Evolutionary conservation across 805 yeast genomes (phyloP), one percentile per base, ranked within the genome.

Genomic region (Starmera caribaea): DNA sequence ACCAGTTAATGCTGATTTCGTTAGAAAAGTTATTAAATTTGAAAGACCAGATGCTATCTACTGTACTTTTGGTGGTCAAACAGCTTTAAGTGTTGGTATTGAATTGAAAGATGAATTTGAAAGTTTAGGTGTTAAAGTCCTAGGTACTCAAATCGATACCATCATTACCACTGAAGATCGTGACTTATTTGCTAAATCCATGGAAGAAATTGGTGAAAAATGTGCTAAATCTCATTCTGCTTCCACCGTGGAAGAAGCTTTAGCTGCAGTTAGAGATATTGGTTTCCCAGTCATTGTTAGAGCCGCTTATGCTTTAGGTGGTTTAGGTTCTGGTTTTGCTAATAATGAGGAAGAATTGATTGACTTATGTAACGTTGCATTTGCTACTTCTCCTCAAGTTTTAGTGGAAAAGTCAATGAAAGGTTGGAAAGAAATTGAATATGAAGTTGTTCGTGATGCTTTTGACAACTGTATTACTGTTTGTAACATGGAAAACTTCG

Each of bases 351-450:
- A 73, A 47, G 89, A 90, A 67, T 74, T 90, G 55, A 72, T 81
- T 42, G 89, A 77, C 35, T 72, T 90, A 50, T 88, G 96, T 70
- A 76, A 78, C 57, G 80, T 83, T 59, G 96, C 97, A 0, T 88
- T 90, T 62, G 96, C 97, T 38, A 76, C 94, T 26, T 82, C 96
- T 41, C 97, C 98, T 11, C 98, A 90, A 69, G 95, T 90, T 41
- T 73, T 90, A 48, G 92, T 90, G 46, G 98, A 90, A 71, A 79
- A 80, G 60, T 87, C 96, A 36, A 85, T 90, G 95, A 92, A 92
- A 69, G 98, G 98, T 48, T 90, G 98, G 98, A 90, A 90, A 64
- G 98, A 90, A 69, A 84, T 90, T 54, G 98, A 90, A 68, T 90
- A 90, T 64, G 98, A 90, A 67, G 98, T 90, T 63, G 98, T 90